Conservation (phyloP, 441 rosid genomes). For the Isatis lusitanica region DNA sequence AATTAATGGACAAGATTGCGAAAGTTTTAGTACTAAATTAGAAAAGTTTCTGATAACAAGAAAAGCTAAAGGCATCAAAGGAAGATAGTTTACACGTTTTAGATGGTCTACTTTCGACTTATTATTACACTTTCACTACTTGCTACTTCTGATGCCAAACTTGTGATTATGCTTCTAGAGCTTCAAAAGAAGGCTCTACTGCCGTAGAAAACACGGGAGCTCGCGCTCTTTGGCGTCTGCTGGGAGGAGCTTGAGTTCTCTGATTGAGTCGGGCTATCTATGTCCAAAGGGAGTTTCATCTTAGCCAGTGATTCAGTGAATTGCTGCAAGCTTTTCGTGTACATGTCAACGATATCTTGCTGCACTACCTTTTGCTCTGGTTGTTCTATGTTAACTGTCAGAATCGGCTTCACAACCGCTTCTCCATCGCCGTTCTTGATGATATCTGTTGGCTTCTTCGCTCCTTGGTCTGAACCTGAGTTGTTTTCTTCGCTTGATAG, state of each 20-base stretch:
- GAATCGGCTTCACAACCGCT: constrained; percentile 44
- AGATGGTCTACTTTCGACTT: constrained; percentile 18
- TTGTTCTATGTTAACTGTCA: constrained; percentile 55
- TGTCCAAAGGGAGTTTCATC: constrained; percentile 91
- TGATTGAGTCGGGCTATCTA: constrained; percentile 61
- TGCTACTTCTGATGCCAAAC: constrained; percentile 31
- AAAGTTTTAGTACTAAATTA: constrained; percentile 7
- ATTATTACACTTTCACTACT: constrained; percentile 29
- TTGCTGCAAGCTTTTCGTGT: constrained; percentile 95
- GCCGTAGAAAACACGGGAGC: constrained; percentile 89
- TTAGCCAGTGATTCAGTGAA: constrained; percentile 93
- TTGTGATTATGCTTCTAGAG: constrained; percentile 16
- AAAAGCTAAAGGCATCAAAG: neutral
- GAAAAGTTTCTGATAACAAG: constrained; percentile 22
- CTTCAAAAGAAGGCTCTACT: constrained; percentile 92
- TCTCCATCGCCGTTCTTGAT: constrained; percentile 34
- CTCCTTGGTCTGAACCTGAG: constrained; percentile 33
- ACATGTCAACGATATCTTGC: constrained; percentile 95
- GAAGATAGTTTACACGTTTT: neutral
- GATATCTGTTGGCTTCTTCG: constrained; percentile 1
- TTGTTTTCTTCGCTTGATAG: constrained; percentile 50
- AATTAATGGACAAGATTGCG: neutral
- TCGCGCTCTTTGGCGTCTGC: constrained; percentile 53
- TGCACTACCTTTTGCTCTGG: constrained; percentile 69
- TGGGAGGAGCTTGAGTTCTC: constrained; percentile 81